These are phyloP conservation scores for Isatis lusitanica DNA, from an alignment of 441 rosid species.

Conservation along the genomic window DNA sequence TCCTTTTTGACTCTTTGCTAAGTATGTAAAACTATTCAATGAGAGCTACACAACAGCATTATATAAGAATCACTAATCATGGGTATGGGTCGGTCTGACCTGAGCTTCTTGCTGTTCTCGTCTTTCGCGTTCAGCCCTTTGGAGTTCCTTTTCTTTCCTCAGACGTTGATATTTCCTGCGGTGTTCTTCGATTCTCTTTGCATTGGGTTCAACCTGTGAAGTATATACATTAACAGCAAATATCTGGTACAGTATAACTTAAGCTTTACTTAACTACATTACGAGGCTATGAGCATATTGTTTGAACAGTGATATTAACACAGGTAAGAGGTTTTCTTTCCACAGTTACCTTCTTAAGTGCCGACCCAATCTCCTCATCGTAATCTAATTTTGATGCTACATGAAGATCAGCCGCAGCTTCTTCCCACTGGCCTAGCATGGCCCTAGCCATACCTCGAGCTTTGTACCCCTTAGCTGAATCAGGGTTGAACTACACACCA, in stretches of 20 bases:
- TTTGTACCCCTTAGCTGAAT: slow-evolving; percentile 72
- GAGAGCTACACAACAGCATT: slow-evolving; percentile 4
- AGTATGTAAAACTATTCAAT: neutral
- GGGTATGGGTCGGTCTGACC: slow-evolving; percentile 35
- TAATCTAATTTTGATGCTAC: slow-evolving; percentile 63
- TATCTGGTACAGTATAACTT: neutral
- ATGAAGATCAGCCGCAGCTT: slow-evolving; percentile 62
- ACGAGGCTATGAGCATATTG: slow-evolving; percentile 14
- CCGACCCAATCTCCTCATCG: slow-evolving; percentile 55
- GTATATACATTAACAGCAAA: slow-evolving; percentile 17
- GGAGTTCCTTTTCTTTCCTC: slow-evolving; percentile 58
- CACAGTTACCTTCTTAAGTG: slow-evolving; percentile 52
- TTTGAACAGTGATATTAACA: slow-evolving; percentile 6
- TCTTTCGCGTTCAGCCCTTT: slow-evolving; percentile 51
- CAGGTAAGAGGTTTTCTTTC: slow-evolving; percentile 4
- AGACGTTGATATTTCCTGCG: slow-evolving; percentile 69
- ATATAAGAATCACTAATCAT: slow-evolving; percentile 3
- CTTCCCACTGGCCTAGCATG: slow-evolving; percentile 62
- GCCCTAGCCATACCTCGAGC: slow-evolving; percentile 64
- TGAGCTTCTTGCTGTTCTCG: slow-evolving; percentile 51
- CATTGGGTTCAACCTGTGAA: slow-evolving; percentile 81
- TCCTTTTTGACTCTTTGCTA: neutral
- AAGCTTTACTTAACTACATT: neutral
- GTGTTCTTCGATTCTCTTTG: slow-evolving; percentile 69
- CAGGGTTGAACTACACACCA: slow-evolving; percentile 55